Percentiles rank a stretch among this genome's conserved stretches.
phyloP scores from a whole-genome alignment of 345 rosid species.

The Eucalyptus paniculata region DNA sequence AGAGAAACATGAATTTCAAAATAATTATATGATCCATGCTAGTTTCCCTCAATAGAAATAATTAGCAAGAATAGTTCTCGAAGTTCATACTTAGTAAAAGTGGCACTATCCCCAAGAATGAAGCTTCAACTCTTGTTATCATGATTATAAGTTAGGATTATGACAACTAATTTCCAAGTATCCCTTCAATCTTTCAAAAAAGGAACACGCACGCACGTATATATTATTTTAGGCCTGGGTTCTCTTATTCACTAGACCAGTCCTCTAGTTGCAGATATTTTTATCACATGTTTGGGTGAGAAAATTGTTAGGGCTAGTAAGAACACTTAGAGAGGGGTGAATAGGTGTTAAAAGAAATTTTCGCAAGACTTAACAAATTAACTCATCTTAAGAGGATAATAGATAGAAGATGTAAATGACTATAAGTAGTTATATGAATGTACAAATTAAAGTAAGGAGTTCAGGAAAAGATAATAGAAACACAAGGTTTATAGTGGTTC shows the following conservation, averaged over 20 bases:
- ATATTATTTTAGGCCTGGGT: background rate
- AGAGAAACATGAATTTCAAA: background rate
- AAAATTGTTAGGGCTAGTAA: background rate
- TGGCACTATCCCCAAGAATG: background rate
- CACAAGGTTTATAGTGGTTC: too few species aligned
- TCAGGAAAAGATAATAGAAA: too few species aligned
- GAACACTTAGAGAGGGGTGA: fast-evolving
- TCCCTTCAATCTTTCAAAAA: background rate
- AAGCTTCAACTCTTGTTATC: background rate
- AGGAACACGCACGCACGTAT: background rate
- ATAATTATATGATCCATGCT: background rate
- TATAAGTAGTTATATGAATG: fast-evolving
- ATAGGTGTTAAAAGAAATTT: too few species aligned
- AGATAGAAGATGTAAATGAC: too few species aligned
- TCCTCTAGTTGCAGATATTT: background rate
- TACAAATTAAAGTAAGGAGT: too few species aligned
- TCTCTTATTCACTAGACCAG: background rate
- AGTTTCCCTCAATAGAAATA: background rate
- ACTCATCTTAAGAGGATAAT: too few species aligned
- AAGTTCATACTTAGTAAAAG: background rate
- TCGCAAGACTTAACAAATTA: too few species aligned
- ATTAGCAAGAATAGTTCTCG: background rate
- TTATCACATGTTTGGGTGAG: background rate
- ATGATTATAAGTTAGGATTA: background rate
- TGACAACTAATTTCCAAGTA: background rate